Base-by-base conservation (phyloP, 2,329 filamentous ascomycete species). In the Nannizzia gypsea region DNA sequence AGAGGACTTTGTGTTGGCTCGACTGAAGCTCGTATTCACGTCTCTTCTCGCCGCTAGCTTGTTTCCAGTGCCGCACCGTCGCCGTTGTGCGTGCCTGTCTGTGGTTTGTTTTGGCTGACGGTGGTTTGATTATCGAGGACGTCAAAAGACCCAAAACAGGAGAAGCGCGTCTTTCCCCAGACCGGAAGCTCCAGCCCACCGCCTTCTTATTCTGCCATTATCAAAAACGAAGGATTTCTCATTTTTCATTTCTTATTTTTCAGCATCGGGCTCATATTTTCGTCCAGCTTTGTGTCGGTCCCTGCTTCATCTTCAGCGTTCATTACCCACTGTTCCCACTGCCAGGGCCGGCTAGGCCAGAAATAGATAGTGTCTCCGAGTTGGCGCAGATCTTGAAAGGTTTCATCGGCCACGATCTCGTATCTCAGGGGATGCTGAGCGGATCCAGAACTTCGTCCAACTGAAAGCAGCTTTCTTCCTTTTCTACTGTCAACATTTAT, bases 111-210 rank as follows among this genome's bases (percentile, higher is more conserved):
- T 31, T 26, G n/a, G 48, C 26, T 52, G 48, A 2, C 11, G 22
- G 9, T 28, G 9, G n/a, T 31, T 28, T 11, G 1, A 8, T 24
- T 17, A 8, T 42, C n/a, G 38, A 8, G 6, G n/a, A n/a, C 38
- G 38, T 42, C 38, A 42, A 42, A 42, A 42, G 38, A 42, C 22
- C 48, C 22, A 6, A 31, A 26, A 52, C 31, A 3, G 48, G 48
- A 4, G 48, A 31, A 52, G 17, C 20, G 22, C 48, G 48, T 28
- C 26, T 24, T 52, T 52, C 48, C 48, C 48, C 24, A 52, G 46
- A 52, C 48, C 6, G 48, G 48, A 52, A 52, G 48, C 48, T 52
- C 48, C 48, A 52, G 26, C 48, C 48, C 48, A 52, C 26, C 48
- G 22, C 48, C 13, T n/a, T 48, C 24, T 48, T 48, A 13, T 26